A percentile compares a stretch with the other conserved stretches of the same genome.
phyloP scores from a whole-genome alignment of 2,329 filamentous ascomycete genomes.

The Pyrenophora graminea region DNA sequence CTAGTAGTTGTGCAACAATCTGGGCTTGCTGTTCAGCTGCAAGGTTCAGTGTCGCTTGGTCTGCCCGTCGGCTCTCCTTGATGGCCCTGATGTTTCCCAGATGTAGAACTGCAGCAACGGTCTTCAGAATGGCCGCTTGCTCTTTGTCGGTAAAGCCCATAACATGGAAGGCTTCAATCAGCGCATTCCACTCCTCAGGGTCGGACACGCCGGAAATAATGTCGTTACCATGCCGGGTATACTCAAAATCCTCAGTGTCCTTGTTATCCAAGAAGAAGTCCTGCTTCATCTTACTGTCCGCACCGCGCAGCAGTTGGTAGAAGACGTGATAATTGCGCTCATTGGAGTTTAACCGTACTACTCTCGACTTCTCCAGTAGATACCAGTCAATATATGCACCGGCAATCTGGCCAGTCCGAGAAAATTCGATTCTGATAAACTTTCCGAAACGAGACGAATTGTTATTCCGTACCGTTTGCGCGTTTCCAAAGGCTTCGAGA shows the following conservation, averaged over 20 bases:
- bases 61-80: conserved; percentile 86
- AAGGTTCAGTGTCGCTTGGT: conserved; percentile 81
- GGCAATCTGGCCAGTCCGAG: conserved; percentile 81
- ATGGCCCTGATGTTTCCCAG: conserved; percentile 88
- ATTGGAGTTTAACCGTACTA: conserved; percentile 82
- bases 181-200: conserved; percentile 80
- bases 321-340: conserved; percentile 98
- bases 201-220: conserved; percentile 90
- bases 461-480: conserved; percentile 96
- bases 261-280: conserved; percentile 76
- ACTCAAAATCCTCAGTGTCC: conserved; percentile 84
- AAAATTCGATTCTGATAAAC: conserved; percentile 97
- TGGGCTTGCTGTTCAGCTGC: conserved; percentile 76
- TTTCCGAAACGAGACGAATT: conserved; percentile 99
- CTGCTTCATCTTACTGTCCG: conserved; percentile 71
- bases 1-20: conserved; percentile 80
- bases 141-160: conserved; percentile 92
- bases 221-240: conserved; percentile 89
- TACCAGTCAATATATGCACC: conserved; percentile 99
- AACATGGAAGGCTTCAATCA: conserved; percentile 90
- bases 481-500: conserved; percentile 96
- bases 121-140: conserved; percentile 79
- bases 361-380: conserved; percentile 94
- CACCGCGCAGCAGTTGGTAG: conserved; percentile 90
- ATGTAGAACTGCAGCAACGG: conserved; percentile 88